Conservation (phyloP, 768 basidiomycete species). For the Pleurotus djamor region DNA sequence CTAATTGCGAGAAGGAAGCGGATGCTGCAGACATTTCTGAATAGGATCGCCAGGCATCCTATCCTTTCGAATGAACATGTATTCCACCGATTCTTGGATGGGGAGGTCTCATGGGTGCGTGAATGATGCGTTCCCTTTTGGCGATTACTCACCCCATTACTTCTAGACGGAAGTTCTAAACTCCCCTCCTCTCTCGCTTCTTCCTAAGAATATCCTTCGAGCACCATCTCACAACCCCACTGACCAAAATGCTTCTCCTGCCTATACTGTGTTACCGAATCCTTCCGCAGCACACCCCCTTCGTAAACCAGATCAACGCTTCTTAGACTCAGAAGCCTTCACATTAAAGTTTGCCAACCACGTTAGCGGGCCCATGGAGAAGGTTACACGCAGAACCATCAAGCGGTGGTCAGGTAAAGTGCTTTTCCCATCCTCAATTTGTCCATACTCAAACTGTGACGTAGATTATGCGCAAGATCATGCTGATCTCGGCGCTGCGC, state of each 20-base stretch:
- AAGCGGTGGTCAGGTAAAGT: conserved; percentile 91
- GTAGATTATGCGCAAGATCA: conserved; percentile 84
- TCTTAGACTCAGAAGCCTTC: conserved; percentile 94
- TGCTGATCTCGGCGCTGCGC: conserved; percentile 84
- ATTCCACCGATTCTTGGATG: conserved; percentile 94
- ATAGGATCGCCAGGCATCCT: conserved; percentile 87
- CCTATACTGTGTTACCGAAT: conserved; percentile 84
- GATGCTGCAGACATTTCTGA: conserved; percentile 94
- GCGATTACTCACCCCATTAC: background rate
- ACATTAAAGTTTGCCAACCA: conserved; percentile 95
- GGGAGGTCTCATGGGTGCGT: conserved; percentile 93
- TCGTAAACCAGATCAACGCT: conserved; percentile 92
- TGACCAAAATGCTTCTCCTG: conserved; percentile 65
- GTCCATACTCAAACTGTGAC: conserved; percentile 6
- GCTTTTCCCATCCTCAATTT: conserved; percentile 9
- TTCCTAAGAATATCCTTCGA: conserved; percentile 95
- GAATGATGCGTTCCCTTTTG: conserved; percentile 2
- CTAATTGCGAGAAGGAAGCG: conserved; percentile 92
- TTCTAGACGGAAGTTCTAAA: conserved; percentile 85
- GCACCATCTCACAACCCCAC: conserved; percentile 96
- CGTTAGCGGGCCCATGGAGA: conserved; percentile 91
- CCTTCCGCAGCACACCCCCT: conserved; percentile 88
- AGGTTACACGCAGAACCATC: conserved; percentile 86
- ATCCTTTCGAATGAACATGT: conserved; percentile 95
- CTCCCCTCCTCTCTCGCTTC: conserved; percentile 84